Evolutionary conservation across 2,329 filamentous ascomycete genomes (phyloP), one percentile per base, ranked within the genome.

Genomic region (Nigrospora osmanthi): DNA sequence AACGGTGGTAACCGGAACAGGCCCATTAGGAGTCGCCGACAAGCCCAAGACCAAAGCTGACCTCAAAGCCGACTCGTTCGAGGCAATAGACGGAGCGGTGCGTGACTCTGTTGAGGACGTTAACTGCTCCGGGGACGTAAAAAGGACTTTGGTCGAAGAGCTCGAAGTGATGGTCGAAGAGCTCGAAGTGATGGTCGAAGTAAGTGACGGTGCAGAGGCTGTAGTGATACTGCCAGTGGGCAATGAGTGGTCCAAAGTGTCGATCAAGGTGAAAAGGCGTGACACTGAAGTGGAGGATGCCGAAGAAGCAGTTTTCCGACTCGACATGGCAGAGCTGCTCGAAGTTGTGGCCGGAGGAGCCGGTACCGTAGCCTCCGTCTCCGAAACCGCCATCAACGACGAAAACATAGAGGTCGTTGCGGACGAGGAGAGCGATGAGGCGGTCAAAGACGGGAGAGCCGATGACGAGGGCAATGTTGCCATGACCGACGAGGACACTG

Each of bases 231-330:
- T 28, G 15, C 35, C 11, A 38, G 11, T 33, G 9, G 35, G n/a
- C 15, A 28, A 15, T 30, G 5, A 34, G 23, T 38, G 30, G 11
- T 17, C 19, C 28, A 40, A 40, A 16, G 42, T 48, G 17, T 48
- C 46, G 15, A 42, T 48, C 3, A 48, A 35, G 30, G 42, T 48
- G 32, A 45, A 48, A 23, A 35, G 16, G 35, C 43, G 43, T 9
- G 40, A 48, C 5, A 48, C 19, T 10, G 43, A 45, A 36, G 42
- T 42, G 17, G 16, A 41, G 19, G 23, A 28, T 10, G 23, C 6
- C 23, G 42, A 45, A 31, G 40, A 42, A 9, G 40, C 33, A 17
- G 31, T 16, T 11, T 13, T 13, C 3, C 14, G 35, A n/a, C 19
- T 19, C 14, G 13, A 9, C 15, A 16, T 35, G 3, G 40, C 16